These are phyloP conservation scores for Cytospora paraplurivora DNA, from an alignment of 2,329 filamentous ascomycete species.

Conservation along the genomic window DNA sequence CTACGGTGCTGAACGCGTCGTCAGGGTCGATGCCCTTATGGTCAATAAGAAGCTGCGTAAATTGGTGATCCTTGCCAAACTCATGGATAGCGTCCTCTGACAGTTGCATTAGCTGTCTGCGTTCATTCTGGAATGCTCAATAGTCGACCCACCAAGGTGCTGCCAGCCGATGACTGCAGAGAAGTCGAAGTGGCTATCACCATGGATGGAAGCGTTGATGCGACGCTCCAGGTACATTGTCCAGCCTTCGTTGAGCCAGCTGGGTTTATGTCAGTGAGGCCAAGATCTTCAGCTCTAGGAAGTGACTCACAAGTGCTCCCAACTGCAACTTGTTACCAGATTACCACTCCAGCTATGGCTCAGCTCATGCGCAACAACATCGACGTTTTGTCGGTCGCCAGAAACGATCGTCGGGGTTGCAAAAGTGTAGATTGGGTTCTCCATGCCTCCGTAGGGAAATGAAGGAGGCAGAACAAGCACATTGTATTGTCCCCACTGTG, in stretches of 20 bases:
- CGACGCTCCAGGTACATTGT: constrained; percentile 92
- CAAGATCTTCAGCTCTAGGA: no score
- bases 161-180: constrained; percentile 97
- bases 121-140: constrained; percentile 18
- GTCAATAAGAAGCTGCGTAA: constrained; percentile 86
- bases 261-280: constrained; percentile 35
- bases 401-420: constrained; percentile 69
- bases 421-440: constrained; percentile 93
- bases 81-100: constrained; percentile 74
- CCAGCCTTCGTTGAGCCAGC: constrained; percentile 80
- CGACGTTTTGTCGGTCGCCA: constrained; percentile 86
- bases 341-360: constrained; percentile 87
- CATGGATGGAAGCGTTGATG: constrained; percentile 75
- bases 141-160: constrained; percentile 57
- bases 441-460: constrained; percentile 88
- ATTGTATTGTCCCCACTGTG: constrained; percentile 88
- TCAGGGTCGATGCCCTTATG: constrained; percentile 92
- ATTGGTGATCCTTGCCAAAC: constrained; percentile 83
- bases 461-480: constrained; percentile 86
- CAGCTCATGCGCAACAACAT: constrained; percentile 90
- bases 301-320: constrained; percentile 71
- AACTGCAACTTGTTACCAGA: constrained; percentile 74
- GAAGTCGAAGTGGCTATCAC: constrained; percentile 86
- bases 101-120: constrained; percentile 12
- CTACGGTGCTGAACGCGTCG: constrained; percentile 88